Base-by-base conservation (phyloP, 768 basidiomycete genomes). In the Cystofilobasidium bisporidii region DNA sequence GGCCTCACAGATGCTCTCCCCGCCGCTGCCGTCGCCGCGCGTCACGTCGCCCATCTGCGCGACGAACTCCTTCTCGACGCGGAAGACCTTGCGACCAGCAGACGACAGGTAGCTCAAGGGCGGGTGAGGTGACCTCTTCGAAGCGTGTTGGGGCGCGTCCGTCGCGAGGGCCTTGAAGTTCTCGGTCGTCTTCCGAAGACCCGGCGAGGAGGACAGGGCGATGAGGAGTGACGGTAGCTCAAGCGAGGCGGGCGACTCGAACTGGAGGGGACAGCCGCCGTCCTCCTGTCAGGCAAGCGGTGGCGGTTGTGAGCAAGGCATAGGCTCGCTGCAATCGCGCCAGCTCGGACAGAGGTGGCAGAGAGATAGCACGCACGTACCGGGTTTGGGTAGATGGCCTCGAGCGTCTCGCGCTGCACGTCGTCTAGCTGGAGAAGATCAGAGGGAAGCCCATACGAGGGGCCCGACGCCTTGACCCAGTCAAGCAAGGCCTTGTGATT, bases 1-100 rank as follows among this genome's bases (percentile, higher is more conserved):
- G n/a, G n/a, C n/a, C n/a, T n/a, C n/a, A 70, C 73, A 83, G 32
- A 73, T 70, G 20, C 59, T 80, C 80, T 84, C 83, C 18, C 83
- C 83, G 0, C 82, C 81, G 61, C 78, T 80, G 40, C 83, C 83
- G 71, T 83, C 83, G 8, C 79, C 79, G 53, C 82, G 72, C 26
- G 82, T 82, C 45, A 83, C 75, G 71, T 84, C 82, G 9, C 82
- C 82, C n/a, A 81, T 80, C 71, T 84, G 83, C 0, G 81, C 80
- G 5, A 83, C 77, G 61, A 83, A 84, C 18, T 77, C 82, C 69
- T 77, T 76, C 55, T 80, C 79, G 71, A 82, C 76, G 14, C 82
- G 76, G 73, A 83, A 82, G 0, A 84, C 76, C 33, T 79, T 80
- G 43, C 75, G 78, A 3, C 75, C 79, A 43, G 77, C 55, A 4